Conservation (phyloP, 2,329 filamentous ascomycete species). For the Ploettnerulaceae sp. region DNA sequence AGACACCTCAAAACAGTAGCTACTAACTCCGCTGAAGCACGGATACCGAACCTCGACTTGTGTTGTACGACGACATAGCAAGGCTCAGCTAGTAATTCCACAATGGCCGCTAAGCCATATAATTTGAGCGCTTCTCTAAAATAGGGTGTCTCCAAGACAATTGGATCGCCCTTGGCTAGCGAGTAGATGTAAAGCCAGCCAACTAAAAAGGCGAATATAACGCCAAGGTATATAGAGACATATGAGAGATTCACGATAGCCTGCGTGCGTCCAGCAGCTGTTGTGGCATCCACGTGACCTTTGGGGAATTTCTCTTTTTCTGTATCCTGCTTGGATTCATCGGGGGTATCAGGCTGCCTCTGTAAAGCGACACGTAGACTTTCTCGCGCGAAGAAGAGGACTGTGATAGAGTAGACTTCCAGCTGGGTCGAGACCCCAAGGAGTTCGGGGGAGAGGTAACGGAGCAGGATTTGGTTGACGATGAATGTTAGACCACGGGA, state of each 20-base stretch:
- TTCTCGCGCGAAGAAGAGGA: constrained; percentile 93
- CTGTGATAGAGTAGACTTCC: constrained; percentile 85
- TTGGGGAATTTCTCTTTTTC: constrained; percentile 19
- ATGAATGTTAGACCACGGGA: constrained; percentile 88
- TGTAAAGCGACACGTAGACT: constrained; percentile 88
- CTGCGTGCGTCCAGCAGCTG: constrained; percentile 49
- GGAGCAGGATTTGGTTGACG: constrained; percentile 86
- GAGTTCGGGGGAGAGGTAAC: constrained; percentile 78
- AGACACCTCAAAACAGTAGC: constrained; percentile 76
- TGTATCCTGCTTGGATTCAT: constrained; percentile 9
- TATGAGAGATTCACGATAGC: constrained; percentile 86
- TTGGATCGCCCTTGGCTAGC: constrained; percentile 41
- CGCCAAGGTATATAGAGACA: constrained; percentile 65
- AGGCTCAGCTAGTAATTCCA: constrained; percentile 83
- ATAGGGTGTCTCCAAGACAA: constrained; percentile 54
- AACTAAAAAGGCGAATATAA: constrained; percentile 57
- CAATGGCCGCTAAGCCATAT: constrained; percentile 52
- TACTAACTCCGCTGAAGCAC: constrained; percentile 76
- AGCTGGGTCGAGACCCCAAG: constrained; percentile 85
- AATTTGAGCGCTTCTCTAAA: constrained; percentile 51
- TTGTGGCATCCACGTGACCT: constrained; percentile 27
- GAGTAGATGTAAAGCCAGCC: constrained; percentile 63
- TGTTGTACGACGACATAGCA: constrained; percentile 85
- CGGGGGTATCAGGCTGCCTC: constrained; percentile 51
- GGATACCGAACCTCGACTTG: constrained; percentile 70